phyloP scores from a whole-genome alignment of 805 yeast species.

The Isabelozyma pseudorhagii region DNA sequence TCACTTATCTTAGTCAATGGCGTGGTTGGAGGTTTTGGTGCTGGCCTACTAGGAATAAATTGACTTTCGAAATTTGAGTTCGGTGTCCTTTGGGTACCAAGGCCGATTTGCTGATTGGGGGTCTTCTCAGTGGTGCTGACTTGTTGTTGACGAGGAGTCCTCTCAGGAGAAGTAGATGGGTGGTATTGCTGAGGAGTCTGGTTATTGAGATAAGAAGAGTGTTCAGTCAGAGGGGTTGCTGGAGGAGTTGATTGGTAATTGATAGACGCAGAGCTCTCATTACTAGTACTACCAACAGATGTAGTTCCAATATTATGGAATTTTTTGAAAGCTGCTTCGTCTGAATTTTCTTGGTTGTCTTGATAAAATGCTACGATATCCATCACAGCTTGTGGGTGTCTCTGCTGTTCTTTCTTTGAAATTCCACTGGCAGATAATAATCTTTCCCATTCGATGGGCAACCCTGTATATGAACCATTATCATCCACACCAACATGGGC shows the following conservation, averaged over 20 bases:
- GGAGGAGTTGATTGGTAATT: slow-evolving; percentile 24
- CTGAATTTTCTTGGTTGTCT: slow-evolving; percentile 45
- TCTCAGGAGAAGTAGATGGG: neutral
- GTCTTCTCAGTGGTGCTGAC: neutral
- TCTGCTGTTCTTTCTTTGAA: slow-evolving; percentile 80
- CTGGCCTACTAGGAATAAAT: slow-evolving; percentile 65
- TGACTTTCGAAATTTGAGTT: slow-evolving; percentile 35
- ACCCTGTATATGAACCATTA: slow-evolving; percentile 85
- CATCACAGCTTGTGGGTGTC: slow-evolving; percentile 91
- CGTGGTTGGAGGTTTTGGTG: slow-evolving; percentile 54
- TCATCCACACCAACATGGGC: slow-evolving; percentile 92
- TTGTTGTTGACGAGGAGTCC: slow-evolving; percentile 1
- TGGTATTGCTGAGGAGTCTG: slow-evolving; percentile 1
- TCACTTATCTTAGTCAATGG: neutral
- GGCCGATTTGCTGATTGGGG: too few relatives aligned
- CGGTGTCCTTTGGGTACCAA: slow-evolving; percentile 21
- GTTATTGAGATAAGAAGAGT: slow-evolving; percentile 1
- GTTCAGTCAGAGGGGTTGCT: neutral
- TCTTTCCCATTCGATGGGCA: slow-evolving; percentile 91
- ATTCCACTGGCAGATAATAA: slow-evolving; percentile 83
- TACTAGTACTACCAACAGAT: neutral
- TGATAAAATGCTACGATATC: slow-evolving; percentile 86
- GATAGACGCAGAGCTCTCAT: slow-evolving; percentile 20
- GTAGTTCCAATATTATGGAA: slow-evolving; percentile 26
- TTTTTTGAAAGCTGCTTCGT: slow-evolving; percentile 42